Percentiles rank a stretch among this genome's conserved stretches.
phyloP scores from a whole-genome alignment of 176 grass and related monocot species.

The Aegilops speltoides region DNA sequence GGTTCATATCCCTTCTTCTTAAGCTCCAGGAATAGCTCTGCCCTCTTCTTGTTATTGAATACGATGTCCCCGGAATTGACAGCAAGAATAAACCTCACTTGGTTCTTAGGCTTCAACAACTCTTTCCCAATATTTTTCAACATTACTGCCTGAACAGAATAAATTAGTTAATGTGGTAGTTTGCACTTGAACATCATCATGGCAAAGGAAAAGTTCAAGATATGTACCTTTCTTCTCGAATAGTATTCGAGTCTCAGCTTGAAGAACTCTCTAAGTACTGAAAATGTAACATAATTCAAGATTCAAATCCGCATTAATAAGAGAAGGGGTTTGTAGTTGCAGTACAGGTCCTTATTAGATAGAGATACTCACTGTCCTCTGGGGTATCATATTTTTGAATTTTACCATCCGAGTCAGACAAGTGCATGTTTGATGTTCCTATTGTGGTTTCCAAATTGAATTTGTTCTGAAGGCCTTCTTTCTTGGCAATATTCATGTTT shows the following conservation, averaged over 20 bases:
- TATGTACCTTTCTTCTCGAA: conserved; percentile 65
- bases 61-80: conserved; percentile 56
- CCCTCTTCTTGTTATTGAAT: conserved; percentile 75
- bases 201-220: background rate
- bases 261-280: conserved; percentile 79
- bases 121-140: conserved; percentile 61
- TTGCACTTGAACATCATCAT: background rate
- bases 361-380: conserved; percentile 59
- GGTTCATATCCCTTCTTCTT: conserved; percentile 42
- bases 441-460: conserved; percentile 81
- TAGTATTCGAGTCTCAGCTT: conserved; percentile 65
- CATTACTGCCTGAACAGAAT: conserved; percentile 43
- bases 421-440: conserved; percentile 86
- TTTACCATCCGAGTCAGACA: conserved; percentile 68
- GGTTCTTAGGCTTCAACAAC: conserved; percentile 56
- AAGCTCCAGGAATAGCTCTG: conserved; percentile 69
- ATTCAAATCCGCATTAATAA: too few species aligned
- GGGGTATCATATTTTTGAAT: conserved; percentile 82
- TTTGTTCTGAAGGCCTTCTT: conserved; percentile 87
- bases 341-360: background rate
- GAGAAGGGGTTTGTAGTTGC: too few species aligned
- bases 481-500: conserved; percentile 65
- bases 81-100: conserved; percentile 62
- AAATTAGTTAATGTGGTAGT: background rate
- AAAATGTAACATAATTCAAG: background rate